These are phyloP conservation scores for Pleurotus eryngii DNA, from an alignment of 768 basidiomycete species.

Conservation along the genomic window DNA sequence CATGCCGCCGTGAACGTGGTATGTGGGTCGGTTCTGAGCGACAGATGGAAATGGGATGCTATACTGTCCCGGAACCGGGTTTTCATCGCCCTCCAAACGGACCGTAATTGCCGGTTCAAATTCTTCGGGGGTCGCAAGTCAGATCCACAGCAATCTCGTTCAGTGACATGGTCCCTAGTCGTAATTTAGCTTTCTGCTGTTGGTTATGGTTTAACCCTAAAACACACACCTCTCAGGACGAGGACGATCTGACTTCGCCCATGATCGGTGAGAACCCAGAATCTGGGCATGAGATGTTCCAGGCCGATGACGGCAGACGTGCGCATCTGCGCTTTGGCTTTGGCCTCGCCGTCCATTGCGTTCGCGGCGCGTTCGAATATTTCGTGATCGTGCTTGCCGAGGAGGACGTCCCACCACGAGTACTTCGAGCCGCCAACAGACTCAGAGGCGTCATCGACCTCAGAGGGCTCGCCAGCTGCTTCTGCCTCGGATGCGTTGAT, in stretches of 20 bases:
- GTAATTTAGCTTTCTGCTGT: not conserved
- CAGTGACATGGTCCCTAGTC: slow-evolving; percentile 74
- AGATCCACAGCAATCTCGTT: slow-evolving; percentile 86
- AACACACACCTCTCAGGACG: slow-evolving; percentile 56
- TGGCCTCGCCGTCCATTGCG: slow-evolving; percentile 21
- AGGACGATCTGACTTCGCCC: slow-evolving; percentile 70
- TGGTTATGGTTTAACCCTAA: not conserved
- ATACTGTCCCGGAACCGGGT: slow-evolving; percentile 32
- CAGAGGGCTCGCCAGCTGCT: slow-evolving; percentile 40
- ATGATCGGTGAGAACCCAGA: slow-evolving; percentile 86
- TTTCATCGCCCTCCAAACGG: slow-evolving; percentile 23
- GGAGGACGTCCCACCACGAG: slow-evolving; percentile 82
- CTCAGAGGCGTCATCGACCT: slow-evolving; percentile 15
- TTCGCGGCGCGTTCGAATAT: slow-evolving; percentile 69
- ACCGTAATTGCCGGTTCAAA: slow-evolving; percentile 53
- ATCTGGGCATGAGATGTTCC: slow-evolving; percentile 74
- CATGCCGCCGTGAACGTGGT: slow-evolving; percentile 81
- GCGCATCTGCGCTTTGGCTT: slow-evolving; percentile 40
- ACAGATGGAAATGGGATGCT: slow-evolving; percentile 16
- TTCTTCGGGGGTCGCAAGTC: slow-evolving; percentile 72
- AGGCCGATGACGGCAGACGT: slow-evolving; percentile 62
- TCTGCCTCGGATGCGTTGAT: slow-evolving; percentile 73
- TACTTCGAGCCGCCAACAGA: slow-evolving; percentile 32
- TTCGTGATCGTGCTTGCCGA: slow-evolving; percentile 79
- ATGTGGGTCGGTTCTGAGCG: slow-evolving; percentile 29